phyloP scores from a whole-genome alignment of 768 basidiomycete genomes.

The Termitomyces sp. region DNA sequence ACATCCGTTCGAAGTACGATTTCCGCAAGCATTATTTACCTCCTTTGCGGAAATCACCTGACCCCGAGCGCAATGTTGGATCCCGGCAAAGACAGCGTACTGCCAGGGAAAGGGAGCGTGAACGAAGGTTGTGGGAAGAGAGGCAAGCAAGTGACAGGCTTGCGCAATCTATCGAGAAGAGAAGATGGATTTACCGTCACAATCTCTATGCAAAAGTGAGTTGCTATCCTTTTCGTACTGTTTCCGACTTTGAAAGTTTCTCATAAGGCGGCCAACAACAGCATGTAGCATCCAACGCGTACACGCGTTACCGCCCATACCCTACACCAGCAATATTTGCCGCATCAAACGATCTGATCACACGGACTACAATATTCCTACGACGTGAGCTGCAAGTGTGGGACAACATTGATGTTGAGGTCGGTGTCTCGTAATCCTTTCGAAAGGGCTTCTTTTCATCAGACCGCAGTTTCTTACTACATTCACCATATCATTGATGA shows the following conservation, averaged over 20 bases:
- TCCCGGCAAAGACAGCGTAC: constrained; percentile 28
- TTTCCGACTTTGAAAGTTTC: neutral
- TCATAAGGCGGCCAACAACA: constrained; percentile 24
- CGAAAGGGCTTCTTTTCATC: constrained; percentile 11
- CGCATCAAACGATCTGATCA: constrained; percentile 67
- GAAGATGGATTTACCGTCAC: constrained; percentile 79
- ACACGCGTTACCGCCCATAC: constrained; percentile 84
- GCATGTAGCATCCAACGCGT: constrained; percentile 88
- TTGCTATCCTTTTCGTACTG: neutral
- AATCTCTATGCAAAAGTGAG: constrained; percentile 81
- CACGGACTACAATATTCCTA: constrained; percentile 74
- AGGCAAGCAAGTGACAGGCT: constrained; percentile 63
- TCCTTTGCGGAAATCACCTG: constrained; percentile 49
- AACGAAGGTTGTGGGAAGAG: constrained; percentile 43
- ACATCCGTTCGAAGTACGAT: constrained; percentile 71
- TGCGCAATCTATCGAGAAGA: constrained; percentile 64
- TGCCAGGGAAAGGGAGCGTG: constrained; percentile 49
- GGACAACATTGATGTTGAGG: constrained; percentile 88
- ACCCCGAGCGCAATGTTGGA: constrained; percentile 10
- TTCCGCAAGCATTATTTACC: constrained; percentile 77
- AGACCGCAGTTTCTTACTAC: constrained; percentile 74
- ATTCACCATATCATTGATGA: constrained; percentile 87
- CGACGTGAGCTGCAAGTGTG: constrained; percentile 86
- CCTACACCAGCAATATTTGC: constrained; percentile 85
- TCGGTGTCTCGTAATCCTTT: constrained; percentile 23